Percentiles rank a stretch among this genome's conserved stretches.
phyloP scores from a whole-genome alignment of 1,139 yeast species.

The Taphrina confusa region DNA sequence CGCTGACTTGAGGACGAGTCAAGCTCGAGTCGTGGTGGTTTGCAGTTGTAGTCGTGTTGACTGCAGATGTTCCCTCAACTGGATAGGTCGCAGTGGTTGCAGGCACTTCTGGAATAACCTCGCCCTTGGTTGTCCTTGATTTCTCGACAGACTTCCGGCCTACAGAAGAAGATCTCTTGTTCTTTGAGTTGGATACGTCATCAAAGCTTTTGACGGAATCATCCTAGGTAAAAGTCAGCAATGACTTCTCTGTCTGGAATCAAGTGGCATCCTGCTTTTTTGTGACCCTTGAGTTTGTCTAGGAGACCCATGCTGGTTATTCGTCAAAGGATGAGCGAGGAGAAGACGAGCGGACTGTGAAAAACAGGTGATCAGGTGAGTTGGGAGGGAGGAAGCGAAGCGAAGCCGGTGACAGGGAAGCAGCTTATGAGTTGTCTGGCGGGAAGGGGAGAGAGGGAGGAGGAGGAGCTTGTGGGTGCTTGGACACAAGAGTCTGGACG shows the following conservation, averaged over 20 bases:
- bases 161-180: constrained; percentile 24
- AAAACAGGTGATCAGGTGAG: too few species aligned
- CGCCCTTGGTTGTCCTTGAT: neutral
- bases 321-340: neutral
- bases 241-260: too few species aligned
- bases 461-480: too few species aligned
- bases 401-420: neutral
- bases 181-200: constrained; percentile 13
- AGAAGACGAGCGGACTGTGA: neutral
- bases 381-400: neutral
- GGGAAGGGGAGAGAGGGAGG: neutral
- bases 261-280: constrained; percentile 4
- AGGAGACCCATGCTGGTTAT: constrained; percentile 23
- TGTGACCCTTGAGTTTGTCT: constrained; percentile 34
- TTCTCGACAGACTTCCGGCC: constrained; percentile 27
- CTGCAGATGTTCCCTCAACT: constrained; percentile 19
- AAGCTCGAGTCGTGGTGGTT: neutral
- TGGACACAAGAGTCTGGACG: too few species aligned
- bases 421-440: neutral
- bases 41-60: neutral
- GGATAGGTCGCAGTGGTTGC: constrained; percentile 12
- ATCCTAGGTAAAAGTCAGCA: neutral
- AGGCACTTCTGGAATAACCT: constrained; percentile 7
- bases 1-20: neutral
- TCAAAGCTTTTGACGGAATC: constrained; percentile 12